A percentile compares a stretch with the other conserved stretches of the same genome.
These are phyloP conservation scores for Corniculantispora saksenae DNA, from an alignment of 2,329 filamentous ascomycete species.

Conservation along the genomic window DNA sequence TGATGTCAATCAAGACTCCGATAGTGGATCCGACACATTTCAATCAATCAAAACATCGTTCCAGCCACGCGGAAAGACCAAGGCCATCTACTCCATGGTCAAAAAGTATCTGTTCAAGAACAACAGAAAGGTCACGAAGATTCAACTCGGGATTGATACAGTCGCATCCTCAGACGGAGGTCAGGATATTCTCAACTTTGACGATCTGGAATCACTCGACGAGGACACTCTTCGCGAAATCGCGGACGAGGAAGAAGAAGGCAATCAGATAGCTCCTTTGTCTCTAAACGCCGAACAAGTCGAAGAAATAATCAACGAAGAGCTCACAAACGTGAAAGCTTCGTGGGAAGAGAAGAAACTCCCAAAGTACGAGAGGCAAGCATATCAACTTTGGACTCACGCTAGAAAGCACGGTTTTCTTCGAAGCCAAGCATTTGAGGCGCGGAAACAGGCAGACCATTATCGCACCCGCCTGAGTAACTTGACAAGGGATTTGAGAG, in stretches of 20 bases:
- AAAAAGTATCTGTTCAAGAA: constrained; percentile 41
- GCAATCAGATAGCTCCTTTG: not conserved
- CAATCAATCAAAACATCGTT: not conserved
- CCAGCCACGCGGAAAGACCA: constrained; percentile 44
- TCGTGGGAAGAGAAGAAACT: constrained; percentile 62
- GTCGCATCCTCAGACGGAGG: constrained; percentile 25
- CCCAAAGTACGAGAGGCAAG: constrained; percentile 56
- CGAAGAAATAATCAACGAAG: constrained; percentile 52
- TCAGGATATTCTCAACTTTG: constrained; percentile 47
- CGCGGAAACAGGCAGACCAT: constrained; percentile 43
- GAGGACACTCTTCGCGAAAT: constrained; percentile 63
- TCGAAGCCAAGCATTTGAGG: constrained; percentile 30
- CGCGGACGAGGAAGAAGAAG: constrained; percentile 52
- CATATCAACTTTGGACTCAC: constrained; percentile 61
- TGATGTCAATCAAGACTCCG: not conserved
- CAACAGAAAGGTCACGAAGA: constrained; percentile 21
- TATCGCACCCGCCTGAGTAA: constrained; percentile 57
- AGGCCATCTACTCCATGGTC: constrained; percentile 45
- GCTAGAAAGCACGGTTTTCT: constrained; percentile 46
- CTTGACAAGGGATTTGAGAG: constrained; percentile 53
- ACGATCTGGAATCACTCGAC: constrained; percentile 43
- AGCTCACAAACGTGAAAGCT: constrained; percentile 50
- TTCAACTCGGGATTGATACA: constrained; percentile 6
- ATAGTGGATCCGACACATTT: constrained; percentile 10
- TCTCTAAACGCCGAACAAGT: constrained; percentile 34